Percentiles rank a stretch among this genome's conserved stretches.
Evolutionary conservation across 768 basidiomycete species (phyloP).

Genomic region (Lactifluus rugatus): DNA sequence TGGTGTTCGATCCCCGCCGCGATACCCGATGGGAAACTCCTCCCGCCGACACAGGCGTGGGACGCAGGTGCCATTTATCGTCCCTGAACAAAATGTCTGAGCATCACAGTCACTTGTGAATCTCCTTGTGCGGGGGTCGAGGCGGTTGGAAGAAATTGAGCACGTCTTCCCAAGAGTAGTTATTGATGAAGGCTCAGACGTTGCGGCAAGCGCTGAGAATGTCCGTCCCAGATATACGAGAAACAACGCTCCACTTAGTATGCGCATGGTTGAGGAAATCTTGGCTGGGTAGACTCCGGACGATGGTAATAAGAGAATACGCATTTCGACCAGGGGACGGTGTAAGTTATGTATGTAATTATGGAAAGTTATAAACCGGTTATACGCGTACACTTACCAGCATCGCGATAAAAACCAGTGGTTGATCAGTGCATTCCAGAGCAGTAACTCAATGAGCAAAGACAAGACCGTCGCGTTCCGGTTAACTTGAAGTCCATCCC

Average conservation of each 20-base stretch:
- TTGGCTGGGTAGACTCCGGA: neutral
- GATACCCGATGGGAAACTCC: conserved; percentile 16
- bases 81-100: conserved; percentile 15
- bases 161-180: conserved; percentile 12
- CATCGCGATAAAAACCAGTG: neutral
- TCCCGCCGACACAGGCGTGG: conserved; percentile 17
- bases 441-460: no score
- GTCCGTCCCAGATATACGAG: neutral
- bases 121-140: conserved; percentile 16
- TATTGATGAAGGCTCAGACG: neutral
- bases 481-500: no score
- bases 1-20: neutral
- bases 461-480: no score
- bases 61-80: conserved; percentile 14
- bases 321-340: neutral
- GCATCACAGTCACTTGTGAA: conserved; percentile 17
- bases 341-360: neutral
- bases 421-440: no score
- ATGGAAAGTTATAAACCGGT: neutral
- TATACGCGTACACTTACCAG: neutral
- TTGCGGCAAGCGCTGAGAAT: neutral
- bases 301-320: neutral
- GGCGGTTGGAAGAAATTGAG: conserved; percentile 8
- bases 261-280: neutral
- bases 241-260: neutral